A percentile compares a stretch with the other conserved stretches of the same genome.
Conservation (phyloP, 2,329 filamentous ascomycete genomes). For the Arthrobotrys entomopaga region DNA sequence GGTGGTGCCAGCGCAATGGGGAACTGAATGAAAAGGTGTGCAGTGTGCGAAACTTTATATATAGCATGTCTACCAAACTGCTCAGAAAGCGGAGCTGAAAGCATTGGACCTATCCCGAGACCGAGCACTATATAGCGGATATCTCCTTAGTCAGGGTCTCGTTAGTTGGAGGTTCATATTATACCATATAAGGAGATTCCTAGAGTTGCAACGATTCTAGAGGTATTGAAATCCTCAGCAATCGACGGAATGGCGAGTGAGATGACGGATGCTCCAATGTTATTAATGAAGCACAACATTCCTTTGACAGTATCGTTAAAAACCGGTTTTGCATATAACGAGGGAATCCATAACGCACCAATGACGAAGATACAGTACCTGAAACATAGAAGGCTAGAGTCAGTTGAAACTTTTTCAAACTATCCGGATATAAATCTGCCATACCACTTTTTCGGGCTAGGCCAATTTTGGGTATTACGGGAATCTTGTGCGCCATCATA, state of each 20-base stretch:
- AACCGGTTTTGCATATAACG: neutral
- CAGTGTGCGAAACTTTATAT: constrained; percentile 26
- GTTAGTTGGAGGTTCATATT: neutral
- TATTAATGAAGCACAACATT: constrained; percentile 36
- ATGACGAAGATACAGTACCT: constrained; percentile 34
- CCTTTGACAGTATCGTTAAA: neutral
- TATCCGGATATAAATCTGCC: neutral
- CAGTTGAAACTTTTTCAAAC: neutral
- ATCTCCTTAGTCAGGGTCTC: neutral
- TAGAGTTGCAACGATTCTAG: constrained; percentile 3
- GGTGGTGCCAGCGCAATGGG: constrained; percentile 9
- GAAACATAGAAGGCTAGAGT: neutral
- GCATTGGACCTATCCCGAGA: constrained; percentile 26
- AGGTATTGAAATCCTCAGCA: constrained; percentile 11
- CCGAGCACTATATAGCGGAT: constrained; percentile 21
- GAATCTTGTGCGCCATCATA: constrained; percentile 16
- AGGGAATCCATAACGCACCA: neutral
- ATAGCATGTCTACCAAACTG: constrained; percentile 19
- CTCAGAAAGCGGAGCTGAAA: constrained; percentile 26
- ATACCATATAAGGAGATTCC: constrained; percentile 34
- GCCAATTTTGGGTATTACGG: constrained; percentile 12
- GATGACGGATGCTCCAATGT: constrained; percentile 34
- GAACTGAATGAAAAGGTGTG: constrained; percentile 24
- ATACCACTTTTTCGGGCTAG: constrained; percentile 7
- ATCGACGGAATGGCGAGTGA: constrained; percentile 20